A percentile compares a stretch with the other conserved stretches of the same genome.
Evolutionary conservation across 2,329 filamentous ascomycete genomes (phyloP).

Genomic region (Neopestalotiopsis rosae): DNA sequence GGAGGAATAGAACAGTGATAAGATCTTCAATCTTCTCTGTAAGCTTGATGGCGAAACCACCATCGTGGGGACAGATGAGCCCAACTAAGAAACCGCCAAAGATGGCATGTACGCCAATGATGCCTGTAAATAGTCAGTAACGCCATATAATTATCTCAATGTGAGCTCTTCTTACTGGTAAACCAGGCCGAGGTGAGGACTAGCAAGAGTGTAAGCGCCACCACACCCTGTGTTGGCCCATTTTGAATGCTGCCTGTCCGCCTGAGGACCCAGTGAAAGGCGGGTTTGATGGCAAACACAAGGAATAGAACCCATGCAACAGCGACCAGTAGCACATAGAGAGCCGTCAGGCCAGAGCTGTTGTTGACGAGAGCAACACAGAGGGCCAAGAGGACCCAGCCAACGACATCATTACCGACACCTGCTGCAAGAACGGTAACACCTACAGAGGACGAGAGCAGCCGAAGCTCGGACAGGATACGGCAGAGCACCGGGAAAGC

Average conservation of each 20-base stretch:
- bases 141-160: neutral
- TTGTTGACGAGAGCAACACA: constrained; percentile 95
- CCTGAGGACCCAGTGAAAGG: constrained; percentile 75
- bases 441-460: constrained; percentile 82
- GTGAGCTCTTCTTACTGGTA: constrained; percentile 39
- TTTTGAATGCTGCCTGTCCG: constrained; percentile 81
- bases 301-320: constrained; percentile 80
- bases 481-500: constrained; percentile 91
- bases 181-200: constrained; percentile 73
- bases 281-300: constrained; percentile 72
- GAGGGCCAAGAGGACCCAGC: constrained; percentile 90
- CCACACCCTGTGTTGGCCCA: constrained; percentile 84
- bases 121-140: constrained; percentile 68
- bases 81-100: constrained; percentile 93
- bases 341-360: constrained; percentile 77
- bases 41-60: constrained; percentile 87
- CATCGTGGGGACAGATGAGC: constrained; percentile 87
- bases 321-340: constrained; percentile 82
- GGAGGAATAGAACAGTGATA: constrained; percentile 81
- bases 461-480: constrained; percentile 88
- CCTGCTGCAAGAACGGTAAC: constrained; percentile 91
- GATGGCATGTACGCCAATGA: constrained; percentile 93
- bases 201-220: constrained; percentile 81
- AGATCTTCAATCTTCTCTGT: constrained; percentile 96
- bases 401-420: constrained; percentile 89